Percentiles rank a stretch among this genome's conserved stretches.
Conservation (phyloP, 2,329 filamentous ascomycete species). For the Madurella fahalii region DNA sequence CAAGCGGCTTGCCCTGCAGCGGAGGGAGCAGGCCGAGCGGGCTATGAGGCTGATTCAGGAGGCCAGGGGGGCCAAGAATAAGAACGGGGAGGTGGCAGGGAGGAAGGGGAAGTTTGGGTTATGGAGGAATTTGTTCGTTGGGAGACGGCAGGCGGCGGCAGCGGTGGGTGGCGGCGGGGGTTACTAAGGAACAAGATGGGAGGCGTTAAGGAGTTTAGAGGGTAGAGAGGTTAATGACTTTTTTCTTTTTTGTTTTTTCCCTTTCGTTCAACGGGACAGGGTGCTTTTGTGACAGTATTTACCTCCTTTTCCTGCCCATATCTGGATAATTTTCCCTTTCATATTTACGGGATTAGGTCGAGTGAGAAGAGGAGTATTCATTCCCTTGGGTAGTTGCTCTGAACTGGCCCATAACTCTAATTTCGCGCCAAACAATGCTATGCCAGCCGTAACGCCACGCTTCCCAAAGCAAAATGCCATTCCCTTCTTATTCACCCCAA, state of each 20-base stretch:
- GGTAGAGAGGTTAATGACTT: neutral
- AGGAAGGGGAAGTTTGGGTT: slow-evolving; percentile 14
- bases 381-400: neutral
- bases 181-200: neutral
- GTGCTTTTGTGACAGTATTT: too few relatives aligned
- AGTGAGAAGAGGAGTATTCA: neutral
- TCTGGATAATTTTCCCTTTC: neutral
- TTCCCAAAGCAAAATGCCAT: neutral
- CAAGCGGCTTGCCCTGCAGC: slow-evolving; percentile 26
- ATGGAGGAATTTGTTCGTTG: slow-evolving; percentile 21
- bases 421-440: neutral
- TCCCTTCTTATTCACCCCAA: neutral
- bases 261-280: too few relatives aligned
- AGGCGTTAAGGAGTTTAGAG: neutral
- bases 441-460: neutral
- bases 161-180: neutral
- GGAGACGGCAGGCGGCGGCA: slow-evolving; percentile 11
- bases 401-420: neutral
- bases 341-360: neutral
- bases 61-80: neutral
- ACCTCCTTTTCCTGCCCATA: too few relatives aligned
- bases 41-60: slow-evolving; percentile 3
- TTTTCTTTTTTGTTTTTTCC: too few relatives aligned
- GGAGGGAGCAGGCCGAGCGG: slow-evolving; percentile 23
- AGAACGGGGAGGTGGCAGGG: neutral